Evolutionary conservation across 1,284 basidiomycete species (phyloP).

Genomic region (Cystobasidium slooffiae): DNA sequence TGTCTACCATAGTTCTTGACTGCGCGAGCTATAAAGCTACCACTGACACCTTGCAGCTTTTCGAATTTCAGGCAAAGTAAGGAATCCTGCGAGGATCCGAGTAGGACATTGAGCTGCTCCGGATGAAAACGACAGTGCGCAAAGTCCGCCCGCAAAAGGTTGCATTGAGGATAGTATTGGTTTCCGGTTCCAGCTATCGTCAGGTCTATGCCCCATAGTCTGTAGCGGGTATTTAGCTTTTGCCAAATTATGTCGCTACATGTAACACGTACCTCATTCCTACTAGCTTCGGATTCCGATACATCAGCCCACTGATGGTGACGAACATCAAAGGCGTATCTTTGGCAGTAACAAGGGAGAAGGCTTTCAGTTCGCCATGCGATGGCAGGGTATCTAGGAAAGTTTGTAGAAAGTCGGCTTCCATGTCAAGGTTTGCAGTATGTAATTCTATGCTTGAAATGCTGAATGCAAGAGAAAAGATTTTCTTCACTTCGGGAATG

Average conservation of each 20-base stretch:
- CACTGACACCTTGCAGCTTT: constrained; percentile 20
- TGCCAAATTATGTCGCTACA: neutral
- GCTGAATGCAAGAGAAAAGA: constrained; percentile 34
- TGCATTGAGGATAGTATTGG: constrained; percentile 37
- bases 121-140: constrained; percentile 35
- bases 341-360: constrained; percentile 34
- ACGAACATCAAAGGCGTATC: constrained; percentile 30
- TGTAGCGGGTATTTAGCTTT: neutral
- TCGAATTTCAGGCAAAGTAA: constrained; percentile 34
- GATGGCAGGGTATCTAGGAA: constrained; percentile 38
- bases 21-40: constrained; percentile 30
- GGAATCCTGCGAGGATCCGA: constrained; percentile 22
- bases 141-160: constrained; percentile 30
- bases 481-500: constrained; percentile 41
- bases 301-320: constrained; percentile 35
- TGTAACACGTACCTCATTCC: constrained; percentile 11
- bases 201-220: constrained; percentile 33
- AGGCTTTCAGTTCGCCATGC: constrained; percentile 36
- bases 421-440: constrained; percentile 33
- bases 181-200: constrained; percentile 33
- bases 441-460: constrained; percentile 40
- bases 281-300: constrained; percentile 29
- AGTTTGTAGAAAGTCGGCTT: constrained; percentile 35
- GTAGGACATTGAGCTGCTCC: constrained; percentile 27
- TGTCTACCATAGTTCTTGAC: constrained; percentile 37